Evolutionary conservation across 257 asterid genomes (phyloP).

Genomic region (Solanum clarkiae): DNA sequence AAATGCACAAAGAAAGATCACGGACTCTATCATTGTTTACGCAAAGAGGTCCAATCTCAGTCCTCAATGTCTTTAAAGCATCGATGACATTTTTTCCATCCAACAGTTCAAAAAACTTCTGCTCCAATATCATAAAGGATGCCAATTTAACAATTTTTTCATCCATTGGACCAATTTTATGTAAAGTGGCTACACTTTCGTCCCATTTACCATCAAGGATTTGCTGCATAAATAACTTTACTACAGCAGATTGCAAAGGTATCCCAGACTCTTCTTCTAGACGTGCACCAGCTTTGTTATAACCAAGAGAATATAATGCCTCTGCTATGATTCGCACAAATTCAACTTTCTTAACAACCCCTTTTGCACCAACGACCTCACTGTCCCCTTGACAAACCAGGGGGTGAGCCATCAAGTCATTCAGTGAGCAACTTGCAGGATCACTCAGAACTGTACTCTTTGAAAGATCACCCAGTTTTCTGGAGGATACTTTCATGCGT

Average conservation of each 20-base stretch:
- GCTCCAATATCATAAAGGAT: slow-evolving; percentile 65
- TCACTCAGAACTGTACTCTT: slow-evolving; percentile 36
- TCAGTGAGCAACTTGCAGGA: slow-evolving; percentile 36
- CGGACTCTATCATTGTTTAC: slow-evolving; percentile 39
- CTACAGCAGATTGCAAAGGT: slow-evolving; percentile 41
- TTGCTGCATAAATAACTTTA: slow-evolving; percentile 54
- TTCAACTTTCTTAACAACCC: slow-evolving; percentile 56
- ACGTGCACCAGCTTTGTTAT: slow-evolving; percentile 45
- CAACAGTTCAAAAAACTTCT: slow-evolving; percentile 61
- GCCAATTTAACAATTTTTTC: slow-evolving; percentile 43
- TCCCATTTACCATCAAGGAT: slow-evolving; percentile 81
- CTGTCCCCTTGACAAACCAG: slow-evolving; percentile 43
- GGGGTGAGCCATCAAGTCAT: slow-evolving; percentile 56
- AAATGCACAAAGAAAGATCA: slow-evolving; percentile 48
- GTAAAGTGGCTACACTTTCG: slow-evolving; percentile 51
- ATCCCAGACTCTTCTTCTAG: slow-evolving; percentile 79
- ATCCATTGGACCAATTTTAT: slow-evolving; percentile 37
- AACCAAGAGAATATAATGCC: slow-evolving; percentile 76
- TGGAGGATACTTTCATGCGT: slow-evolving; percentile 60
- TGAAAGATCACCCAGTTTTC: slow-evolving; percentile 31
- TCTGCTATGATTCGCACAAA: slow-evolving; percentile 66
- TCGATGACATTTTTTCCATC: slow-evolving; percentile 47
- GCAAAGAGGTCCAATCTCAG: slow-evolving; percentile 55
- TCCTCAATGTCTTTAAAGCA: slow-evolving; percentile 75
- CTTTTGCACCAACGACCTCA: slow-evolving; percentile 65